phyloP scores from a whole-genome alignment of 495 filamentous ascomycete species.

The Daldinia decipiens region DNA sequence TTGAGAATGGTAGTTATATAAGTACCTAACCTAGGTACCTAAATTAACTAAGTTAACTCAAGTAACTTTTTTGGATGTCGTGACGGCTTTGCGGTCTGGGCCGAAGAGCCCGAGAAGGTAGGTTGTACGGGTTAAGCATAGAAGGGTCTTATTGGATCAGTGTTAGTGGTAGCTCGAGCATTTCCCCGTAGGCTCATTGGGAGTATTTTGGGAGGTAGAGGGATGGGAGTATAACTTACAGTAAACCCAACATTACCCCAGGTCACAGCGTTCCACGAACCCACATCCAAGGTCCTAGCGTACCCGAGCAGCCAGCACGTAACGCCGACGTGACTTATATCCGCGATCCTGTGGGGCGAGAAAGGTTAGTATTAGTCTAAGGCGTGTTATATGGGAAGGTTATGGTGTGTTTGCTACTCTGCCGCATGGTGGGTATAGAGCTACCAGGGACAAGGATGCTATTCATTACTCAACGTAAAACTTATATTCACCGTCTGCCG shows the following conservation, averaged over 20 bases:
- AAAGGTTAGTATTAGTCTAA: neutral
- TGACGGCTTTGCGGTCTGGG: slow-evolving; percentile 35
- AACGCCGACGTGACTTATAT: slow-evolving; percentile 75
- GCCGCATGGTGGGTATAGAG: neutral
- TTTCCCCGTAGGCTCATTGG: neutral
- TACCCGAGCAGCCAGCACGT: slow-evolving; percentile 68
- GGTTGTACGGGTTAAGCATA: slow-evolving; percentile 65
- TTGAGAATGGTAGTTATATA: neutral
- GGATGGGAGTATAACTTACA: slow-evolving; percentile 47
- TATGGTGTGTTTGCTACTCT: neutral
- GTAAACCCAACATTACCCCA: slow-evolving; percentile 80
- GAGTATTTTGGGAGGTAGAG: neutral
- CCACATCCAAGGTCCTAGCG: slow-evolving; percentile 62
- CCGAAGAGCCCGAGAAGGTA: slow-evolving; percentile 72
- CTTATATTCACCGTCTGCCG: too few species aligned
- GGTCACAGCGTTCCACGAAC: slow-evolving; percentile 72
- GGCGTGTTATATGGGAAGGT: neutral
- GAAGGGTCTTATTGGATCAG: slow-evolving; percentile 49
- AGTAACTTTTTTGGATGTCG: slow-evolving; percentile 33
- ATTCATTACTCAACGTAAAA: too few species aligned
- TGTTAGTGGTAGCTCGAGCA: neutral
- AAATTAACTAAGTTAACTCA: slow-evolving; percentile 17
- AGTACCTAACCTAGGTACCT: too few species aligned
- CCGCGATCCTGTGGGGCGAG: slow-evolving; percentile 58
- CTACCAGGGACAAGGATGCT: too few species aligned